Conservation (phyloP, 1,139 yeast species). For the Saccharomyces uvarum region DNA sequence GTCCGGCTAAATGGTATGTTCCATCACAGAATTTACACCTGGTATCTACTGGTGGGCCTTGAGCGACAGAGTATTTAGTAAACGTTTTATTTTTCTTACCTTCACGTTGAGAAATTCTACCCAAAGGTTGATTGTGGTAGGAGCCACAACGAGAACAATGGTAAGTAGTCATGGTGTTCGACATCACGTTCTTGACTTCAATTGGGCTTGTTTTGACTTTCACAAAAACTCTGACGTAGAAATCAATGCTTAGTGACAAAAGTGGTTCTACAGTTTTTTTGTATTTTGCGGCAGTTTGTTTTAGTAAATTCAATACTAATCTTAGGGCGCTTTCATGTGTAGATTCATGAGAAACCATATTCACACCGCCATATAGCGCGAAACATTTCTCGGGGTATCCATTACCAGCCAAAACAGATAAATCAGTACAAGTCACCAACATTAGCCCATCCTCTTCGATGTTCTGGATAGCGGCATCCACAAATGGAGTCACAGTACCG, state of each 20-base stretch:
- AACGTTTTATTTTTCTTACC: conserved; percentile 30
- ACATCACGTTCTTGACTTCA: conserved; percentile 65
- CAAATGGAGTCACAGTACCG: conserved; percentile 93
- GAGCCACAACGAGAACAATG: conserved; percentile 88
- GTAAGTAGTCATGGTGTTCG: conserved; percentile 69
- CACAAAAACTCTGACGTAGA: conserved; percentile 80
- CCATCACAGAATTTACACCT: conserved; percentile 65
- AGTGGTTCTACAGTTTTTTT: conserved; percentile 83
- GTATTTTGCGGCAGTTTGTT: conserved; percentile 81
- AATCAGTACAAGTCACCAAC: conserved; percentile 90
- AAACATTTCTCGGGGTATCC: conserved; percentile 96
- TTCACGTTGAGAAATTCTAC: conserved; percentile 44
- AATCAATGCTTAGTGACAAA: conserved; percentile 78
- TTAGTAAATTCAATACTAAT: conserved; percentile 67
- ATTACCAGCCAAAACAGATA: conserved; percentile 90
- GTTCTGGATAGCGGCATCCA: conserved; percentile 81
- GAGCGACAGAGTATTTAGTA: conserved; percentile 47
- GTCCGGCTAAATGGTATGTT: conserved; percentile 78
- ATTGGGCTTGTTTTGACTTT: conserved; percentile 70
- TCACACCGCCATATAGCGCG: conserved; percentile 90
- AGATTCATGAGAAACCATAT: conserved; percentile 67
- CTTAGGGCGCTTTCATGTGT: conserved; percentile 92
- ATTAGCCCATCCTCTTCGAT: conserved; percentile 76
- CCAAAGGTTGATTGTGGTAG: conserved; percentile 62
- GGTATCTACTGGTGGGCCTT: conserved; percentile 48